Conservation (phyloP, 2,329 filamentous ascomycete genomes). For the Colletotrichum echinochloae region DNA sequence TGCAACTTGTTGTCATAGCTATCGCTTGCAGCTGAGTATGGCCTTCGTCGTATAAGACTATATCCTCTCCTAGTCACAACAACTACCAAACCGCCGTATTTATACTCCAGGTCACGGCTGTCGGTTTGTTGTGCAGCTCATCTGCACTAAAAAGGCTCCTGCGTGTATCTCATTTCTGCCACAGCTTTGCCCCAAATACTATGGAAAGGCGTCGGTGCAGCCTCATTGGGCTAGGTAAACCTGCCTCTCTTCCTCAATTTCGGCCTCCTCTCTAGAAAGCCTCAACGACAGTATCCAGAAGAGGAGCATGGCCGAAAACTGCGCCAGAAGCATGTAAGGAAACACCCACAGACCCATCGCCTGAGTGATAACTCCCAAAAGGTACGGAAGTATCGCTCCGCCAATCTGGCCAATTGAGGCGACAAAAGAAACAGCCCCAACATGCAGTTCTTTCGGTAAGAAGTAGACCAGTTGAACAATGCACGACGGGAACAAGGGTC, state of each 20-base stretch:
- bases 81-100: conserved; percentile 31
- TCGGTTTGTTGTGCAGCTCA: too few relatives aligned
- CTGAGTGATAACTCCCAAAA: conserved; percentile 55
- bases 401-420: conserved; percentile 58
- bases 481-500: conserved; percentile 36
- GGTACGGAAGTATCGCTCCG: conserved; percentile 56
- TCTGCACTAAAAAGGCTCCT: too few relatives aligned
- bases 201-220: not conserved
- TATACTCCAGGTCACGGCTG: conserved; percentile 39
- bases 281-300: conserved; percentile 34
- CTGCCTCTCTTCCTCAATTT: not conserved
- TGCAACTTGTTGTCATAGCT: conserved; percentile 44
- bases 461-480: conserved; percentile 26
- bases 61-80: conserved; percentile 32
- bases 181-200: not conserved
- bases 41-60: conserved; percentile 41
- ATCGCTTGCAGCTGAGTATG: conserved; percentile 43
- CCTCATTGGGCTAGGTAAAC: not conserved
- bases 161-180: not conserved
- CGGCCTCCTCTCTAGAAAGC: not conserved
- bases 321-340: conserved; percentile 45
- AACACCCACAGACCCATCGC: conserved; percentile 54
- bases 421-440: conserved; percentile 57
- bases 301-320: conserved; percentile 40
- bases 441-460: conserved; percentile 49